A percentile compares a stretch with the other conserved stretches of the same genome.
Evolutionary conservation across 2,329 filamentous ascomycete species (phyloP).

Genomic region (Clarireedia homoeocarpa): DNA sequence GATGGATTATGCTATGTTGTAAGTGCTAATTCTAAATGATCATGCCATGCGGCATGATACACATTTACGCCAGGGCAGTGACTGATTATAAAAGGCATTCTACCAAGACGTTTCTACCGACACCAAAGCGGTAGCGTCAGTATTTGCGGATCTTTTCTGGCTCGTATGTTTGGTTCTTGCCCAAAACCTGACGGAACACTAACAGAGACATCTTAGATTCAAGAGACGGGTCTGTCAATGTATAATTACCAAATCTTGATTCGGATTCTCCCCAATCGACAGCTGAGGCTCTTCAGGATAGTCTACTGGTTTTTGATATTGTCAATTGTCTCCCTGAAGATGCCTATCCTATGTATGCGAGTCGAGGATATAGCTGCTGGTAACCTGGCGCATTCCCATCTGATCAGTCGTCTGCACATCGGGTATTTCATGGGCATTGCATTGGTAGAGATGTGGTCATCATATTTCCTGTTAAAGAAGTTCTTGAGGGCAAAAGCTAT

Average conservation of each 20-base stretch:
- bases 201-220: constrained; percentile 27
- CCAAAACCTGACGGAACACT: background rate
- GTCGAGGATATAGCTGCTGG: constrained; percentile 25
- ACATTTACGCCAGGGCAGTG: background rate
- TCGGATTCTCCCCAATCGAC: constrained; percentile 39
- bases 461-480: constrained; percentile 33
- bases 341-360: constrained; percentile 31
- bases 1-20: constrained; percentile 37
- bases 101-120: constrained; percentile 27
- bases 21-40: background rate
- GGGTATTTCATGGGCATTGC: constrained; percentile 37
- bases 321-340: constrained; percentile 42
- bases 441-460: constrained; percentile 33
- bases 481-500: constrained; percentile 31
- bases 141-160: constrained; percentile 35
- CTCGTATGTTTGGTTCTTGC: constrained; percentile 25
- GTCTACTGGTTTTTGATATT: constrained; percentile 51
- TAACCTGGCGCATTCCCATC: constrained; percentile 10
- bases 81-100: constrained; percentile 24
- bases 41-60: background rate
- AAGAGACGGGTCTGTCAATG: constrained; percentile 38
- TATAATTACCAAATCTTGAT: constrained; percentile 46
- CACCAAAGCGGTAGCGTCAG: constrained; percentile 31
- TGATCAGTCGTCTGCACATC: constrained; percentile 34
- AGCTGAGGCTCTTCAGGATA: constrained; percentile 37